Conservation (phyloP, 192 early-diverging fungal genomes). For the Phycomyces blakesleeanus region DNA sequence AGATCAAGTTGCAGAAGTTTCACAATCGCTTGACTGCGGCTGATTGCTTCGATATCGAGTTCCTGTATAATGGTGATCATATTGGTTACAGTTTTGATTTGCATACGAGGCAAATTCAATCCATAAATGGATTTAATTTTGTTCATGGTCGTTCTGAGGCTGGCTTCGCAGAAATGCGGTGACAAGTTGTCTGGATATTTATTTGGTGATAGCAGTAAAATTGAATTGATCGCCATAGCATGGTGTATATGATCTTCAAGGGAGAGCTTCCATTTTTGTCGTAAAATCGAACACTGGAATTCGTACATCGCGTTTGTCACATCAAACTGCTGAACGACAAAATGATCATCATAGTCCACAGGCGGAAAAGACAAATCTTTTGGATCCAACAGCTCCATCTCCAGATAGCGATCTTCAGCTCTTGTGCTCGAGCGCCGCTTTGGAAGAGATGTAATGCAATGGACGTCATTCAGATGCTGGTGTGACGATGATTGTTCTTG, state of each 20-base stretch:
- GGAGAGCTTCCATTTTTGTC: background rate
- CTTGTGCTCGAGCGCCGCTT: slow-evolving; percentile 6
- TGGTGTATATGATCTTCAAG: background rate
- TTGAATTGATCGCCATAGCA: slow-evolving; percentile 1
- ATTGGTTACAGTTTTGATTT: background rate
- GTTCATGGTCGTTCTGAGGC: background rate
- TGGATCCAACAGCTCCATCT: slow-evolving; percentile 4
- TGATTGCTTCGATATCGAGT: background rate
- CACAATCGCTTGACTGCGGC: background rate
- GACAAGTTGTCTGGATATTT: slow-evolving; percentile 2
- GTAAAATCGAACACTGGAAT: background rate
- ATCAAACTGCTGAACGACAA: background rate
- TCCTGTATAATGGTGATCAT: slow-evolving; percentile 3
- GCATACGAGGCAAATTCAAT: background rate
- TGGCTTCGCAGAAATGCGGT: background rate
- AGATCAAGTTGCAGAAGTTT: slow-evolving; percentile 5
- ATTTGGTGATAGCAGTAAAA: slow-evolving; percentile 2
- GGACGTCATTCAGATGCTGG: slow-evolving; percentile 2
- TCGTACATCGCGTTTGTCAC: background rate
- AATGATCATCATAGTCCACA: background rate
- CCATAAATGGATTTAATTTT: background rate
- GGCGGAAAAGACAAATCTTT: background rate
- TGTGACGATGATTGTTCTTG: background rate
- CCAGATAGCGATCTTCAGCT: background rate
- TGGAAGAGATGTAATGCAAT: slow-evolving; percentile 4